A percentile compares a stretch with the other conserved stretches of the same genome.
phyloP scores from a whole-genome alignment of 2,329 filamentous ascomycete species.

The Ophiocordyceps camponoti-leonardi region DNA sequence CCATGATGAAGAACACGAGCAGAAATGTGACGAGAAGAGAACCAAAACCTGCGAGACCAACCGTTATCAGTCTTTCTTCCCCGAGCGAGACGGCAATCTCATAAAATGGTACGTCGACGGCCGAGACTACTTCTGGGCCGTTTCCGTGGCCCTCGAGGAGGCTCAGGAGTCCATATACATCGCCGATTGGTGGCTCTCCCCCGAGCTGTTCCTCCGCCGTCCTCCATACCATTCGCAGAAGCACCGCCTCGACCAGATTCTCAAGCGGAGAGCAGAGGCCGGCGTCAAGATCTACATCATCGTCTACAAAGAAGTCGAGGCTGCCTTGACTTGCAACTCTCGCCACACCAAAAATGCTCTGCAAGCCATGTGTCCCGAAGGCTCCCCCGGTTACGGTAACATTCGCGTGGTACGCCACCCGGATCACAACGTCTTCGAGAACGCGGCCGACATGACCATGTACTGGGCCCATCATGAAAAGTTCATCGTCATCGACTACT shows the following conservation, averaged over 20 bases:
- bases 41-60: conserved; percentile 53
- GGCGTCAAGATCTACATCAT: conserved; percentile 90
- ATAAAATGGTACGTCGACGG: conserved; percentile 98
- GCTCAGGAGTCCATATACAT: conserved; percentile 94
- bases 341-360: conserved; percentile 82
- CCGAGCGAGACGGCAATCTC: conserved; percentile 67
- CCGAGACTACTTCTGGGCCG: conserved; percentile 86
- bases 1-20: conserved; percentile 85
- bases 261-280: conserved; percentile 78
- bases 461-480: conserved; percentile 99
- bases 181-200: conserved; percentile 91
- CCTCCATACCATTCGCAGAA: conserved; percentile 71
- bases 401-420: conserved; percentile 82
- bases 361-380: conserved; percentile 62
- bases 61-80: conserved; percentile 81
- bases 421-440: conserved; percentile 89
- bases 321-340: conserved; percentile 80
- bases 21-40: conserved; percentile 67
- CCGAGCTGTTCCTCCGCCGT: conserved; percentile 69
- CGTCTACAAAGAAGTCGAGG: conserved; percentile 77
- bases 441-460: conserved; percentile 87
- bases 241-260: conserved; percentile 68
- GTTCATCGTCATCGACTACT: conserved; percentile 87
- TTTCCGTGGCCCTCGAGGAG: conserved; percentile 74
- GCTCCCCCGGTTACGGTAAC: conserved; percentile 68